Percentiles rank a stretch among this genome's conserved stretches.
Conservation (phyloP, 225 moss, liverwort and hornwort genomes). For the Asterella californica region DNA sequence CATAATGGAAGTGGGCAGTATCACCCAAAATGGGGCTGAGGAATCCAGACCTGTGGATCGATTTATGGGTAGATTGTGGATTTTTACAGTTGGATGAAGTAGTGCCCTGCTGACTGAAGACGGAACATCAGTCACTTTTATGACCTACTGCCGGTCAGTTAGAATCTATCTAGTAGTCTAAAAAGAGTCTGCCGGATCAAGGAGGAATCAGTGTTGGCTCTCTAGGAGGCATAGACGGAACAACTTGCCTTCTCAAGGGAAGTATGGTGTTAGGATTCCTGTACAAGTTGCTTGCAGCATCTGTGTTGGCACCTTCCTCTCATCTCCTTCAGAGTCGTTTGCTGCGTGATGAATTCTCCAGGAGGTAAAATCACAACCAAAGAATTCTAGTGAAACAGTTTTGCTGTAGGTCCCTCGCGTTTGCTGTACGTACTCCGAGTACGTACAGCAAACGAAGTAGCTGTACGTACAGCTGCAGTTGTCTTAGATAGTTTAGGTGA, state of each 20-base stretch:
- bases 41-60: neutral
- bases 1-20: constrained; percentile 5
- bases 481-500: neutral
- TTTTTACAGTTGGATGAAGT: neutral
- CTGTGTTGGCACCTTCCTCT: neutral
- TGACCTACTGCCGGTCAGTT: neutral
- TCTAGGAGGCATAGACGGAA: neutral
- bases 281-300: neutral
- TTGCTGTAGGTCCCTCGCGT: neutral
- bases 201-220: neutral
- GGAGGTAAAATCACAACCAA: neutral
- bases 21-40: neutral
- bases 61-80: neutral
- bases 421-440: too few species aligned
- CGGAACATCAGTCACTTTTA: neutral
- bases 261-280: neutral
- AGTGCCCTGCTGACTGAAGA: neutral
- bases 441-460: too few species aligned
- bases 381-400: neutral
- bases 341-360: neutral
- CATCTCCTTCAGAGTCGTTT: neutral
- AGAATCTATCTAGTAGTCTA: neutral
- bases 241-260: neutral
- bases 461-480: neutral
- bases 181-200: neutral